Base-by-base conservation (phyloP, 139 green algal species). In the Picochlorum sp. region DNA sequence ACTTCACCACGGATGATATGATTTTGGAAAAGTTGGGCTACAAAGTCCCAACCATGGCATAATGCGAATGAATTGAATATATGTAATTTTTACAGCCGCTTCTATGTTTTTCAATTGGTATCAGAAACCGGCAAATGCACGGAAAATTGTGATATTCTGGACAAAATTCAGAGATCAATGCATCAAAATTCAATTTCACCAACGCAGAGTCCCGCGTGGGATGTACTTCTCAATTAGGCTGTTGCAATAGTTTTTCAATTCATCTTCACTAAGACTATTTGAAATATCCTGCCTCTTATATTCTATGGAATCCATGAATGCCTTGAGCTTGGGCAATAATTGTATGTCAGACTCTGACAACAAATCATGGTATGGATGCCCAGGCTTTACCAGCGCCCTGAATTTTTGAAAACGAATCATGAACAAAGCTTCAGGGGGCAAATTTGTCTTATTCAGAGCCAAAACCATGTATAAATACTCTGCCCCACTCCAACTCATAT, bases 1-100 rank as follows among this genome's bases (percentile, higher is more conserved):
- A 97, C 74, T 98, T 97, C 73, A 79, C 78, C 34, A 73, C 75
- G 1, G 91, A 97, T 71, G 91, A 97, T 83, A 83, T 95, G 73
- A 84, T 97, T 26, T 79, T 97, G 23, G 75, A 64, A 49, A 34
- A 49, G 13, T 20, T 69, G n/a, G 49, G 49, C 41, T 28, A 28
- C 4, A 64, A 63, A 38, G 59, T 61, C 13, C 61, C 34, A 50
- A 46, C 58, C 50, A 69, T 59, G 23, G 51, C 51, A 30, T 59
- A 34, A 34, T n/a, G 20, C 13, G 6, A 37, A 30, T 37, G 51
- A 59, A 59, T 38, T 30, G 34, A 41, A 9, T 9, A 41, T 41
- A 41, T 41, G 34, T 41, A 41, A 41, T 41, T 41, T 13, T 41
- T 13, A 41, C 34, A 41, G 34, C 34, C 34, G 34, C 34, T 41